Conservation (phyloP, 2,329 filamentous ascomycete genomes). For the Ascochyta rabiei region DNA sequence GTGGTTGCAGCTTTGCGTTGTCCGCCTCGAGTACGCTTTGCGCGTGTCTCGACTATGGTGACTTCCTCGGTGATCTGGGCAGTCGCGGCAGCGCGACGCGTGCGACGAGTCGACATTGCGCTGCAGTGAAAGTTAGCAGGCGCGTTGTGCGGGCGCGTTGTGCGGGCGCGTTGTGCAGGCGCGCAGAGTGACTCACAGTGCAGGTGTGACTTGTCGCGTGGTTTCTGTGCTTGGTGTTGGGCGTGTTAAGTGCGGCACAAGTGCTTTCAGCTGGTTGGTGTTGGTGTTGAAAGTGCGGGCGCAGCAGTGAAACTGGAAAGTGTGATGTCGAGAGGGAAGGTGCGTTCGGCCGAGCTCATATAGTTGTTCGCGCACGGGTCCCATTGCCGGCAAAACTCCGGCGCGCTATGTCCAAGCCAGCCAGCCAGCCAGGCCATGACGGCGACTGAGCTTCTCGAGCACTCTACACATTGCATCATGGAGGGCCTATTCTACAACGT, state of each 20-base stretch:
- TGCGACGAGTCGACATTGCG: constrained; percentile 29
- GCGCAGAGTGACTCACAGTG: constrained; percentile 17
- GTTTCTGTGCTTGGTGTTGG: neutral
- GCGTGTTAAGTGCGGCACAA: constrained; percentile 5
- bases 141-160: constrained; percentile 16
- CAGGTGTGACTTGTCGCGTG: constrained; percentile 2
- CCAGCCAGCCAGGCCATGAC: constrained; percentile 8
- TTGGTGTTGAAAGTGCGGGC: constrained; percentile 11
- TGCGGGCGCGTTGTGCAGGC: constrained; percentile 9
- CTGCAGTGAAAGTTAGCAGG: constrained; percentile 21
- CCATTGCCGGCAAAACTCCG: neutral
- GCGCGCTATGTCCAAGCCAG: neutral
- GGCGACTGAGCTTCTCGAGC: constrained; percentile 9
- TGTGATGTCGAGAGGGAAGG: constrained; percentile 28
- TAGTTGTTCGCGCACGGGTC: neutral
- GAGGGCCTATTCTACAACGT: constrained; percentile 95
- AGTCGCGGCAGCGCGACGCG: constrained; percentile 13
- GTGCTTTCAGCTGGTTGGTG: constrained; percentile 6
- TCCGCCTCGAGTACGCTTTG: constrained; percentile 14
- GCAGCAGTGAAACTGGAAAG: constrained; percentile 11
- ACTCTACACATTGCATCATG: constrained; percentile 59
- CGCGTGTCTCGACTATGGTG: constrained; percentile 15
- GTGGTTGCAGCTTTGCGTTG: constrained; percentile 16
- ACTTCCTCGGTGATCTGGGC: constrained; percentile 18
- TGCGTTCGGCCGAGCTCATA: constrained; percentile 11